These are phyloP conservation scores for Phaseolus lunatus DNA, from an alignment of 306 rosid species.

Conservation along the genomic window DNA sequence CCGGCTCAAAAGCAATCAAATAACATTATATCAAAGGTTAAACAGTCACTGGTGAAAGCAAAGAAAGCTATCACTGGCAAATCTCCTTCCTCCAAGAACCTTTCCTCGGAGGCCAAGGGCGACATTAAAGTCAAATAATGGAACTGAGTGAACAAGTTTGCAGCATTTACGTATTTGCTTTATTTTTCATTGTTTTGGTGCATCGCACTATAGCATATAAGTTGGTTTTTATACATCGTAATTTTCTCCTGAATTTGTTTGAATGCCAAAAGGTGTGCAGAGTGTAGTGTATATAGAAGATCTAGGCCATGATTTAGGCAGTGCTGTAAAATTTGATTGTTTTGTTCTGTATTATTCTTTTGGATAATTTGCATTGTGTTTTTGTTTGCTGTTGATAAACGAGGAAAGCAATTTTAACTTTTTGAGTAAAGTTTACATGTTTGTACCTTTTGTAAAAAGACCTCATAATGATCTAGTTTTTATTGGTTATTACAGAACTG, in stretches of 20 bases:
- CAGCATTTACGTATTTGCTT: slow-evolving; percentile 45
- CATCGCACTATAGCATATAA: slow-evolving; percentile 45
- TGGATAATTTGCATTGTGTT: slow-evolving; percentile 48
- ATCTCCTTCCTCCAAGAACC: slow-evolving; percentile 76
- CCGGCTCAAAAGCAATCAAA: slow-evolving; percentile 73
- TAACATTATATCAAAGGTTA: slow-evolving; percentile 76
- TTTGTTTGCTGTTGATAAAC: slow-evolving; percentile 48
- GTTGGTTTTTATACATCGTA: slow-evolving; percentile 44
- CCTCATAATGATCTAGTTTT: slow-evolving; percentile 12
- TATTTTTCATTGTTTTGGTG: slow-evolving; percentile 42
- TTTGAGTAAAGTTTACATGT: slow-evolving; percentile 4
- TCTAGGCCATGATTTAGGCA: slow-evolving; percentile 56
- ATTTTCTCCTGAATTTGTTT: slow-evolving; percentile 58
- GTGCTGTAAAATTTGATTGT: slow-evolving; percentile 51
- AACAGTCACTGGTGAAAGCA: slow-evolving; percentile 83
- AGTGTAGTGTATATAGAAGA: slow-evolving; percentile 66
- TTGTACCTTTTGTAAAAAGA: slow-evolving; percentile 27
- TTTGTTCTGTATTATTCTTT: slow-evolving; percentile 51
- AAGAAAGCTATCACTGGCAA: slow-evolving; percentile 83
- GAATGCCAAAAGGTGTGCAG: slow-evolving; percentile 54
- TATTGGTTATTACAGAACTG: slow-evolving; percentile 8
- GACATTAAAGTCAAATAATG: slow-evolving; percentile 73
- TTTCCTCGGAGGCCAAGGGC: slow-evolving; percentile 64
- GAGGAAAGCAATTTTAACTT: slow-evolving; percentile 45
- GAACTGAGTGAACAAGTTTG: slow-evolving; percentile 40